Evolutionary conservation across 192 early-diverging fungal species (phyloP), one percentile per base, ranked within the genome.

Genomic region (Coemansia asiatica): DNA sequence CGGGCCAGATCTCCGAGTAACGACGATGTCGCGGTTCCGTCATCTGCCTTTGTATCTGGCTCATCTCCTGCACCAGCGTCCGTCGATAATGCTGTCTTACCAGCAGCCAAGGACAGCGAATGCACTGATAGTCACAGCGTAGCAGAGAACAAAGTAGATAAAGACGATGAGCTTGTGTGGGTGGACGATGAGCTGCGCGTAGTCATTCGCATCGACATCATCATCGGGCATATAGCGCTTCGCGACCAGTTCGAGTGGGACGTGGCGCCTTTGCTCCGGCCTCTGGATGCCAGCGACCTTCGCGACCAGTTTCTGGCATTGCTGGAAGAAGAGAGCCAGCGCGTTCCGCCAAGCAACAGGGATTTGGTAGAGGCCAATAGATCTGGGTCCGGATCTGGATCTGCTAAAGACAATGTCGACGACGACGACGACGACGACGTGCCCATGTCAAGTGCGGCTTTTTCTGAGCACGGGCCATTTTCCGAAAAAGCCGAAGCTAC

Each of bases 201-300:
- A 13, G 69, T 90, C 3, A 90, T 97, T 48, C 93, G 91, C 79
- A 81, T 98, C 61, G 94, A 96, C 72, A 89, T 98, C 29, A 88
- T 92, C 0, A 89, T 98, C 21, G 94, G 88, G 18, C 89, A 92
- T 53, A 85, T 88, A 51, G 90, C 87, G 15, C 83, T 96, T 35
- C 84, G 90, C 21, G 96, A 98, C 82, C 93, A 95, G 68, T 90
- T 98, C 64, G 96, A 98, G 68, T 98, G 96, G 96, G 95, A 97
- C 75, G 82, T 84, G 8, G 74, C 79, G 27, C 74, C 83, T 21
- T 64, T 78, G 22, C 75, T 84, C 28, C 75, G 75, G 7, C 74
- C 83, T 28, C 61, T 67, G 5, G 25, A 63, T 23, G 53, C 61
- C 6, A 33, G 48, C 10, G 72, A 63, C 48, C 64, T 69, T 51